phyloP scores from a whole-genome alignment of 192 early-diverging fungal genomes.

The Anaeromyces robustus region DNA sequence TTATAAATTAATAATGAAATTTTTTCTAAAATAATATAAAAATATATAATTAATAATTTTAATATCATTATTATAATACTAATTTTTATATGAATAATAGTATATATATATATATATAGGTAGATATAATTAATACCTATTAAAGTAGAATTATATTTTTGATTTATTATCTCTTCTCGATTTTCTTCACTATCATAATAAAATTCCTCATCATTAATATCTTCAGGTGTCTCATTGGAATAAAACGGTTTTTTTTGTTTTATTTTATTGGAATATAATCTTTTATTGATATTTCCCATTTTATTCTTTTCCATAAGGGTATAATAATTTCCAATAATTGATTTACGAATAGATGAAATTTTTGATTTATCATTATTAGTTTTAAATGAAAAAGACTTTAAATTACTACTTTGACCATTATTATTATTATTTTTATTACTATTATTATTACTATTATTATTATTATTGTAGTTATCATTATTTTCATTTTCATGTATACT shows the following conservation, averaged over 20 bases:
- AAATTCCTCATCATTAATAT: background rate
- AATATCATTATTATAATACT: background rate
- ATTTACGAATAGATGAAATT: background rate
- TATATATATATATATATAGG: background rate
- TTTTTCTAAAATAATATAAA: background rate
- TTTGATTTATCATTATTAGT: background rate
- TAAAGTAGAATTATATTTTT: background rate
- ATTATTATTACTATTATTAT: background rate
- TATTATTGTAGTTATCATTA: background rate
- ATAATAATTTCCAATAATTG: background rate
- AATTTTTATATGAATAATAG: background rate
- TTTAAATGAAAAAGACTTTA: background rate
- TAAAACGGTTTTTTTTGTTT: background rate
- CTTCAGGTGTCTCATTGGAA: background rate
- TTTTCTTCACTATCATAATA: background rate
- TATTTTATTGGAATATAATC: background rate
- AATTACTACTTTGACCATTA: background rate
- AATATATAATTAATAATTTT: background rate
- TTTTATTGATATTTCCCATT: background rate
- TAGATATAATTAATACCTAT: background rate
- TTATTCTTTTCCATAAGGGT: background rate
- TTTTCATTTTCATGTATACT: background rate
- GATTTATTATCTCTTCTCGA: background rate
- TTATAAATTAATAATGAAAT: background rate
- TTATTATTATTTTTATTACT: background rate